Evolutionary conservation across 768 basidiomycete genomes (phyloP), one percentile per base, ranked within the genome.

Genomic region (Psilocybe sp.): DNA sequence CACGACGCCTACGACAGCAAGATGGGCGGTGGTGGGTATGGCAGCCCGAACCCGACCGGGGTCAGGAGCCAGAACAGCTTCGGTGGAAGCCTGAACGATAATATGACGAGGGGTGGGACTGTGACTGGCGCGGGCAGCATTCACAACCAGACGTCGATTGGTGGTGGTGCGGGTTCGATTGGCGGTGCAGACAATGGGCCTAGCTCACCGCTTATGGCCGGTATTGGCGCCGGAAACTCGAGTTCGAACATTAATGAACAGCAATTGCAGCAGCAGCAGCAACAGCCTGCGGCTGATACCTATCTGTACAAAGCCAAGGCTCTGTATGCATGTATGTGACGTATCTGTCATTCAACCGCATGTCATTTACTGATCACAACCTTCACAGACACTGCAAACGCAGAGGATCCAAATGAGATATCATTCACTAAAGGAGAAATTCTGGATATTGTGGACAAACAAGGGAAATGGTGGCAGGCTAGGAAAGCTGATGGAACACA

Each of bases 371-470:
- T 58, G 54, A 60, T 65, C 20, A 69, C 55, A 47, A 35, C 14
- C 43, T 57, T 56, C 35, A 37, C 68, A 98, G 96, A 99, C 72
- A 81, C 80, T 43, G 96, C 94, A n/a, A 92, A 89, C 2, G 74
- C 89, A 23, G 95, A 98, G 50, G 97, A 99, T 66, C 91, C 95
- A 11, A 97, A 91, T 63, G 97, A 99, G 70, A 88, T 99, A 36
- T 90, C 91, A 42, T 98, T 99, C 68, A 62, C 72, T 45, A 98
- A 98, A 67, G 92, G 93, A 47, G 96, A 98, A 62, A 75, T 92
- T 36, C 80, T 98, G 54, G 93, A 97, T 54, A 88, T 98, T 47
- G 67, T 94, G 50, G 95, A 98, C 70, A 93, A 92, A 69, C 83
- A 90, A 60, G 90, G 90, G 44, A 91, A 92, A 64, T 92, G 92